Conservation (phyloP, 208 protist species). For the Trichomonas gallinae region DNA sequence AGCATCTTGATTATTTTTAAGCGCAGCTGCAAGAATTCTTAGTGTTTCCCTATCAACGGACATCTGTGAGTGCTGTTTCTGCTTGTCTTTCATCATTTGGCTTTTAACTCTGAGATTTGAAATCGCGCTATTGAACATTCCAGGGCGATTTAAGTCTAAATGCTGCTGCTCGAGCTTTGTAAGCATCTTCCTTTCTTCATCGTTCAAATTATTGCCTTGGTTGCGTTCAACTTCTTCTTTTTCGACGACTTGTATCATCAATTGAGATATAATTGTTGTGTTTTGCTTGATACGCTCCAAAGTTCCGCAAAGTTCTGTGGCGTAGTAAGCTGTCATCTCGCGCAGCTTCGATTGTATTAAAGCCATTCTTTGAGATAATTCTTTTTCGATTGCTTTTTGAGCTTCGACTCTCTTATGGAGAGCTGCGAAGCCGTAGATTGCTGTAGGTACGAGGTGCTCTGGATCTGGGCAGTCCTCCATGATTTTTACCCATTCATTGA, state of each 20-base stretch:
- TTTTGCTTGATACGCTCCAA: background rate
- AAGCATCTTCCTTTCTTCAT: background rate
- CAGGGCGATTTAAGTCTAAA: background rate
- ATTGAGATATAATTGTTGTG: background rate
- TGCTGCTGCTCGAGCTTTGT: background rate
- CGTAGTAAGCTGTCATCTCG: background rate
- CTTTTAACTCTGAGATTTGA: background rate
- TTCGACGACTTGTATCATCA: background rate
- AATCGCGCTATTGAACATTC: background rate
- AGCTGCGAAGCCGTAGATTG: background rate
- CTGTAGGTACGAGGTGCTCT: background rate
- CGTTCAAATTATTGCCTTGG: background rate
- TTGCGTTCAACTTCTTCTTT: background rate
- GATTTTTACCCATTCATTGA: background rate
- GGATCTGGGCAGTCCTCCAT: background rate
- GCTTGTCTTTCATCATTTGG: background rate
- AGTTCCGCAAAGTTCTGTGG: background rate
- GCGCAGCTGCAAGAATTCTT: background rate
- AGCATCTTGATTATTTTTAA: background rate
- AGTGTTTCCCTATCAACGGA: background rate
- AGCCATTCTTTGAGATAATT: background rate
- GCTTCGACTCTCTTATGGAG: background rate
- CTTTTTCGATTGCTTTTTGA: background rate
- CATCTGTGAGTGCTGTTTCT: background rate
- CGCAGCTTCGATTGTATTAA: background rate